These are phyloP conservation scores for Malassezia brasiliensis DNA, from an alignment of 1,284 basidiomycete genomes.

Conservation along the genomic window DNA sequence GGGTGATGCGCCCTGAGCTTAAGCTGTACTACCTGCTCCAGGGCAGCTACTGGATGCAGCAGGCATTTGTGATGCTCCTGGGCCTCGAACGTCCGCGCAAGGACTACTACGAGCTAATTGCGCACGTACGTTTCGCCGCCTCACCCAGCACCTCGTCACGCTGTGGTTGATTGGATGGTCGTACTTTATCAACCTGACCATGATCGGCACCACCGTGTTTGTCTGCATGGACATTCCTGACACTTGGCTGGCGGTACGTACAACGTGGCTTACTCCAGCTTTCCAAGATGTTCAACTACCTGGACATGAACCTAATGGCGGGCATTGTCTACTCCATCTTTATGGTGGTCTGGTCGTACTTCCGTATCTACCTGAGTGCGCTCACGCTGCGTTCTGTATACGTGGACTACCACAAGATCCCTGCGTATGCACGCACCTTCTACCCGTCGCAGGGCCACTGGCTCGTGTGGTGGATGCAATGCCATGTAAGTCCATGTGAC, in stretches of 20 bases:
- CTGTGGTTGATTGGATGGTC: constrained; percentile 80
- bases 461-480: constrained; percentile 44
- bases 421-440: constrained; percentile 47
- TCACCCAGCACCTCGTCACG: constrained; percentile 72
- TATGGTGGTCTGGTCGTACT: constrained; percentile 56
- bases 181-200: constrained; percentile 54
- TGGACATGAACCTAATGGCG: constrained; percentile 32
- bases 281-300: constrained; percentile 49
- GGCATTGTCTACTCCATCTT: constrained; percentile 32
- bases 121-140: constrained; percentile 69
- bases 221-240: constrained; percentile 97
- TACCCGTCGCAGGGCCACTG: constrained; percentile 40
- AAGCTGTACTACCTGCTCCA: constrained; percentile 79
- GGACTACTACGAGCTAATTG: constrained; percentile 76
- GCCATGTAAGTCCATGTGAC: constrained; percentile 17
- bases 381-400: constrained; percentile 79
- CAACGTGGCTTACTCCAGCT: constrained; percentile 2
- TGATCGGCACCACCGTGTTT: constrained; percentile 84
- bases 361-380: constrained; percentile 87
- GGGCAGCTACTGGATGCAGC: constrained; percentile 83
- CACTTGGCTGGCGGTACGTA: constrained; percentile 56
- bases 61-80: constrained; percentile 74
- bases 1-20: constrained; percentile 70
- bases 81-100: constrained; percentile 85
- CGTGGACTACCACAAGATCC: constrained; percentile 66